A percentile compares a stretch with the other conserved stretches of the same genome.
Evolutionary conservation across 202 grass and related monocot genomes (phyloP).

Genomic region (Brachypodium distachyon): DNA sequence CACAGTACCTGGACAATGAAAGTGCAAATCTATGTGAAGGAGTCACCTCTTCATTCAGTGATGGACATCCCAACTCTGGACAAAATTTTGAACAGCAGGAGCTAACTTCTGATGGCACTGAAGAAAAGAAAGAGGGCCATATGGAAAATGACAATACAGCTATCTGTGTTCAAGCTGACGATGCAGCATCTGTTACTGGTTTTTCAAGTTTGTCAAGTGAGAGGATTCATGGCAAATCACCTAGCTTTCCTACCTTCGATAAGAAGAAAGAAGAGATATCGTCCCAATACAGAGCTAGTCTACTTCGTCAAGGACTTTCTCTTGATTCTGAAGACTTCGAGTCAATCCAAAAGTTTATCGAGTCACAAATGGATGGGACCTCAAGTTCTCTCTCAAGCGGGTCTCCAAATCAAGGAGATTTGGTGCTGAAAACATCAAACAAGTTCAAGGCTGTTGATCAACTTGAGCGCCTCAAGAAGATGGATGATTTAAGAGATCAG

Average conservation of each 20-base stretch:
- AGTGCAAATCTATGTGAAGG: conserved; percentile 36
- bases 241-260: conserved; percentile 23
- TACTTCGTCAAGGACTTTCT: conserved; percentile 30
- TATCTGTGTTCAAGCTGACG: neutral
- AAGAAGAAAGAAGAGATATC: conserved; percentile 26
- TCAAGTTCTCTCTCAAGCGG: conserved; percentile 36
- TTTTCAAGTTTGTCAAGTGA: conserved; percentile 40
- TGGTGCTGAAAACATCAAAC: neutral
- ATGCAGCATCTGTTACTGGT: neutral
- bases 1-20: neutral
- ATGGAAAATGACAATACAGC: neutral
- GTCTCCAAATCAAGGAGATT: conserved; percentile 18
- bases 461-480: conserved; percentile 55
- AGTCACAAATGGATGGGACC: conserved; percentile 37
- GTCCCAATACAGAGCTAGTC: conserved; percentile 16
- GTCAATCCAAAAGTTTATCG: conserved; percentile 44
- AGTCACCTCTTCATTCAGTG: conserved; percentile 29
- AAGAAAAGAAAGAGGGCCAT: conserved; percentile 27
- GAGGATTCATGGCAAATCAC: conserved; percentile 12
- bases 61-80: conserved; percentile 38
- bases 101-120: neutral
- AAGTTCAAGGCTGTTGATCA: conserved; percentile 40
- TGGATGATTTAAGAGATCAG: conserved; percentile 64
- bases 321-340: conserved; percentile 62
- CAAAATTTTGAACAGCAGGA: conserved; percentile 32